Percentiles rank a stretch among this genome's conserved stretches.
Conservation (phyloP, 108 stramenopile species). For the Skeletonema tropicum region DNA sequence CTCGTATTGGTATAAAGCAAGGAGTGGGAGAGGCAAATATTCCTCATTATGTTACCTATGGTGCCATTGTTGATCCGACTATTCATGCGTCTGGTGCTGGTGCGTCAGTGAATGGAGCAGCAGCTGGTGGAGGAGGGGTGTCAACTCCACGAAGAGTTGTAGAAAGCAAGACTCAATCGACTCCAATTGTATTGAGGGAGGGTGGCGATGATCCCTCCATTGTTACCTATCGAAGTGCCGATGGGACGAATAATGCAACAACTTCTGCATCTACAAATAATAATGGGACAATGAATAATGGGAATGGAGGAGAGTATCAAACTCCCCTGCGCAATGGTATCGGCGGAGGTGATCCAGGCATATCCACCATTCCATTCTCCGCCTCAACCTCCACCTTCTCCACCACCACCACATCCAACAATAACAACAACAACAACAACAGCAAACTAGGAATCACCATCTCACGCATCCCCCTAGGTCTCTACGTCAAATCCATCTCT, state of each 20-base stretch:
- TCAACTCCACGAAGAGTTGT: neutral
- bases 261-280: neutral
- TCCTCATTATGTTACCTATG: slow-evolving; percentile 45
- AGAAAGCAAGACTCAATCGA: neutral
- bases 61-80: slow-evolving; percentile 33
- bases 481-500: slow-evolving; percentile 59
- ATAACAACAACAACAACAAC: neutral
- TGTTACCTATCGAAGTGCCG: neutral
- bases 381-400: neutral
- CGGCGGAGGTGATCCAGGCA: neutral
- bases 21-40: slow-evolving; percentile 59
- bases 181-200: neutral
- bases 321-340: neutral
- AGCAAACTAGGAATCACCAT: slow-evolving; percentile 72
- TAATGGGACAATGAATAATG: neutral
- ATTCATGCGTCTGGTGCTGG: neutral
- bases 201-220: slow-evolving; percentile 2
- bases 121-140: neutral
- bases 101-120: too few relatives aligned
- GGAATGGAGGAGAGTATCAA: neutral
- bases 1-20: slow-evolving; percentile 23
- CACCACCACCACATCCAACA: neutral
- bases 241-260: neutral
- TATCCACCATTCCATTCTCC: neutral
- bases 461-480: slow-evolving; percentile 65